Evolutionary conservation across 2,329 filamentous ascomycete species (phyloP).

Genomic region (Leptographium lundbergii): DNA sequence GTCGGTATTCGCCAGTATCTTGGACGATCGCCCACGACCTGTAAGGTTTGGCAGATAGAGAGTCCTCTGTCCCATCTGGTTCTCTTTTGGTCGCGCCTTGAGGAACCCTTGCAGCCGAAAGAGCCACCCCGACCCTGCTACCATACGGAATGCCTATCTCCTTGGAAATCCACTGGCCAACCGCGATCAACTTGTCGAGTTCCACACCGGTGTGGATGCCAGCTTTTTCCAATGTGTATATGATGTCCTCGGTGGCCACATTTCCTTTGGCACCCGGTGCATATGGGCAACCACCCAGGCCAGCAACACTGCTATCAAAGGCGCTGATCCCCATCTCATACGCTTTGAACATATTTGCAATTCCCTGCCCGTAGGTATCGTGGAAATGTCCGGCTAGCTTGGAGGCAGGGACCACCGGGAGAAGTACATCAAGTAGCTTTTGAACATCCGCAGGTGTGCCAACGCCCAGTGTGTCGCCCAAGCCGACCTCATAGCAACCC

Average conservation of each 20-base stretch:
- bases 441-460: background rate
- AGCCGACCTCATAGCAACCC: constrained; percentile 1
- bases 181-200: background rate
- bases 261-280: constrained; percentile 2
- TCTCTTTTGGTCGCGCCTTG: background rate
- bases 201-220: background rate
- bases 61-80: background rate
- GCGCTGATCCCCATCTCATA: background rate
- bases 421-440: background rate
- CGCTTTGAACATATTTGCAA: background rate
- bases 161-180: background rate
- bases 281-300: constrained; percentile 1
- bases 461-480: constrained; percentile 1
- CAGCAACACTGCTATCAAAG: constrained; percentile 3
- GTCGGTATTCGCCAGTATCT: background rate
- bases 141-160: background rate
- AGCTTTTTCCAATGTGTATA: background rate
- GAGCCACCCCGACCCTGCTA: background rate
- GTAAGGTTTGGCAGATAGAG: background rate
- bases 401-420: background rate
- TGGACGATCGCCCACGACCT: background rate
- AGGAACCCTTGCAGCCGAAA: background rate
- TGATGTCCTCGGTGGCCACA: constrained; percentile 1
- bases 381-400: constrained; percentile 1
- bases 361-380: constrained; percentile 1